These are phyloP conservation scores for Ensete ventricosum DNA, from an alignment of 176 grass and related monocot species.

Conservation along the genomic window DNA sequence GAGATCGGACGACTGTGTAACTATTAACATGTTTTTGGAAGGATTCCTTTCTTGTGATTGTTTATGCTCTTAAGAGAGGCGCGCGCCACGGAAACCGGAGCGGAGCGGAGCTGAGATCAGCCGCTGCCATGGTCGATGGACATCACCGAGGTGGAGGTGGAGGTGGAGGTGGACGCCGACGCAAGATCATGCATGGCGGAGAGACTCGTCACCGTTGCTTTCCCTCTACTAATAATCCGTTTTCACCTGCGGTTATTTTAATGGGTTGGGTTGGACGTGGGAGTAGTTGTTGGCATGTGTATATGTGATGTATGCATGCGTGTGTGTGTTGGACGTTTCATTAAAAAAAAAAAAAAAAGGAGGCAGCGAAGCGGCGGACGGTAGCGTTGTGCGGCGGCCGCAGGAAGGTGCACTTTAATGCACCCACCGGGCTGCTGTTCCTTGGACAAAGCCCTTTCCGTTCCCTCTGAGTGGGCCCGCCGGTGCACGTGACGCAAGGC, in stretches of 20 bases:
- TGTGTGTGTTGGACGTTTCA: neutral
- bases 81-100: no score
- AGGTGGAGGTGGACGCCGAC: neutral
- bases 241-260: neutral
- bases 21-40: neutral
- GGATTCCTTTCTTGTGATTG: neutral
- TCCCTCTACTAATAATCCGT: neutral
- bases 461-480: neutral
- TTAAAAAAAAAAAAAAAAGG: neutral
- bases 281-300: neutral
- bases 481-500: neutral
- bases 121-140: no score
- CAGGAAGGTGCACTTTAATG: conserved; percentile 5
- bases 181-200: neutral
- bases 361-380: conserved; percentile 8
- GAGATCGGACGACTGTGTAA: neutral
- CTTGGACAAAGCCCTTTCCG: neutral
- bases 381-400: neutral
- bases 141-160: no score
- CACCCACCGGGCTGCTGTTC: neutral
- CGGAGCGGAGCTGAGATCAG: no score
- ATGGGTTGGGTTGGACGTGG: neutral
- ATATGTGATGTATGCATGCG: neutral
- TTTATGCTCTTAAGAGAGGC: no score
- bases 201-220: neutral